Percentiles rank a stretch among this genome's conserved stretches.
These are phyloP conservation scores for Fusarium dimerum DNA, from an alignment of 2,329 filamentous ascomycete genomes.

Conservation along the genomic window DNA sequence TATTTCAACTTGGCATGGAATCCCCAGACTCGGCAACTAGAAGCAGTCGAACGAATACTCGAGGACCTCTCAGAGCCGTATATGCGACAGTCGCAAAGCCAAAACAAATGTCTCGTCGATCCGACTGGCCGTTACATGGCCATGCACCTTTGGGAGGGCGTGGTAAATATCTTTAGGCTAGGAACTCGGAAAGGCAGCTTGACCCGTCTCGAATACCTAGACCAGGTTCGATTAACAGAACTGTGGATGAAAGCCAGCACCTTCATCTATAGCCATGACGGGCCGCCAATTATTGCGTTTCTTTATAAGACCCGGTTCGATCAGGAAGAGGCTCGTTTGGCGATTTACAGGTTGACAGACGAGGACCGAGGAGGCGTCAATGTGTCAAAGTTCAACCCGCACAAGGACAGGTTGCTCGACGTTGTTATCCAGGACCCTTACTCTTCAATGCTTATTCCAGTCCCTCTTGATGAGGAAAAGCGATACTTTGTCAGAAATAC, in stretches of 20 bases:
- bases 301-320: constrained; percentile 57
- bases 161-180: constrained; percentile 56
- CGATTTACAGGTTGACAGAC: constrained; percentile 59
- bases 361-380: constrained; percentile 56
- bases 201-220: constrained; percentile 49
- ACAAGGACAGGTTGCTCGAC: constrained; percentile 56
- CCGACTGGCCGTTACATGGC: constrained; percentile 66
- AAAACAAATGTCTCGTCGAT: constrained; percentile 82
- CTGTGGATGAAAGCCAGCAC: constrained; percentile 60
- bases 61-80: constrained; percentile 58
- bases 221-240: constrained; percentile 58
- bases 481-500: constrained; percentile 61
- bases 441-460: constrained; percentile 63
- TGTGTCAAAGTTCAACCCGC: constrained; percentile 55
- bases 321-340: constrained; percentile 54
- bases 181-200: constrained; percentile 46
- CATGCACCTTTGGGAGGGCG: constrained; percentile 62
- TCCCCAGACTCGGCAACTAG: constrained; percentile 49
- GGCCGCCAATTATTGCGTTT: constrained; percentile 59
- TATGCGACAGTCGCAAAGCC: constrained; percentile 77
- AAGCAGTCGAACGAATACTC: constrained; percentile 53
- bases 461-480: constrained; percentile 59
- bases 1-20: constrained; percentile 94
- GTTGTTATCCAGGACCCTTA: constrained; percentile 56
- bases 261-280: constrained; percentile 59